Conservation (phyloP, 73 alveolate species). For the Urostyla sp. region DNA sequence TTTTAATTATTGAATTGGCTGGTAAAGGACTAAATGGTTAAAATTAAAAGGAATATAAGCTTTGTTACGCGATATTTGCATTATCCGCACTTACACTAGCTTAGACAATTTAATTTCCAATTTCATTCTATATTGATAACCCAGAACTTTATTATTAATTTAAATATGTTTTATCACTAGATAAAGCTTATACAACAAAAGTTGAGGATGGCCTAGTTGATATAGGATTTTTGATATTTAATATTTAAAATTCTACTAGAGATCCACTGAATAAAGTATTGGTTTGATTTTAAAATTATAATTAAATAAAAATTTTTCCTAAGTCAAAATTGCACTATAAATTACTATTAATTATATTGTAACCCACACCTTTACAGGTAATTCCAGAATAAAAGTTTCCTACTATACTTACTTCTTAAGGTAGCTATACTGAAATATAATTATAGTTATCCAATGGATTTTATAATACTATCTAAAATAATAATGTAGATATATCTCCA, state of each 20-base stretch:
- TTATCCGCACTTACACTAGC: conserved; percentile 11
- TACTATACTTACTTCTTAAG: not conserved
- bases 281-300: not conserved
- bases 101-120: not conserved
- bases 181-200: not conserved
- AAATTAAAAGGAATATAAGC: not conserved
- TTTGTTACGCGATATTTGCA: conserved; percentile 13
- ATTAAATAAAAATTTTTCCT: not conserved
- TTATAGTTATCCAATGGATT: not conserved
- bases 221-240: not conserved
- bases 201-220: conserved; percentile 1
- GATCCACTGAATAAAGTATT: not conserved
- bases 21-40: not conserved
- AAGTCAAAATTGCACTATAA: not conserved
- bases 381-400: not conserved
- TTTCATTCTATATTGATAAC: not conserved
- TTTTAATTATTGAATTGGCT: not conserved
- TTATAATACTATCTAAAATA: not conserved
- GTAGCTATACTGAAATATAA: not conserved
- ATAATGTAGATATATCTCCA: not conserved
- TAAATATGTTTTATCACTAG: not conserved
- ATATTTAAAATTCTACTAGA: not conserved
- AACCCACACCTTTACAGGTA: not conserved
- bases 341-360: not conserved
- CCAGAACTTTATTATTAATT: not conserved